Base-by-base conservation (phyloP, 2,329 filamentous ascomycete species). In the Pestalotiopsis sp. region DNA sequence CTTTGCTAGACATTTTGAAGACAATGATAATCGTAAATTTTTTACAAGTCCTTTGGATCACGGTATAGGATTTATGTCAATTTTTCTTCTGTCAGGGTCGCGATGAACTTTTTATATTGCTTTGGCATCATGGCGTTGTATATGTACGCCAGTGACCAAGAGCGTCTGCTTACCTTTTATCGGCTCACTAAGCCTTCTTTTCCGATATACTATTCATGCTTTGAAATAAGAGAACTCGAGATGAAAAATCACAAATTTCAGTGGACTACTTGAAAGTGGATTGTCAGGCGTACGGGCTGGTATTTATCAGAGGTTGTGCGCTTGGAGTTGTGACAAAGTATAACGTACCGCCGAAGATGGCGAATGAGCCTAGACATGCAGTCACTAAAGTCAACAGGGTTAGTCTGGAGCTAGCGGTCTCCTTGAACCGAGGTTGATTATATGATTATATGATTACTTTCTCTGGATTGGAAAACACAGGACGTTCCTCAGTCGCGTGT, bases 1-100 rank as follows among this genome's bases (percentile, higher is more conserved):
- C 66, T 68, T 58, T 66, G 64, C 64, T 58, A 13, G 49, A 66
- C 64, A 66, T 66, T 23, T 20, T 39, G 12, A 25, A 14, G 11
- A 59, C 25, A 27, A 13, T 36, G 11, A 36, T 9, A 6, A 59
- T 12, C 23, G 7, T 25, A n/a, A 11, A 27, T 12, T 11, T 58
- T 13, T 23, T 23, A 27, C 17, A 13, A 23, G 23, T 14, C 14
- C 45, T 52, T 17, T 6, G 1, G 13, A 52, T 52, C 31, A 36
- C 31, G 9, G 45, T 52, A 52, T 52, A 14, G 2, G 13, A 11
- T 17, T 17, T 2, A 52, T 20, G 45, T 2, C 45, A 52, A 52
- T 11, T 52, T 52, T 17, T 17, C 45, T 17, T 52, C 14, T 52
- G 7, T 36, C 2, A 9, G 31, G 31, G 9, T 36, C 31, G 31